Evolutionary conservation across 2,329 filamentous ascomycete species (phyloP).

Genomic region (Ceratocystis eucalypticola): DNA sequence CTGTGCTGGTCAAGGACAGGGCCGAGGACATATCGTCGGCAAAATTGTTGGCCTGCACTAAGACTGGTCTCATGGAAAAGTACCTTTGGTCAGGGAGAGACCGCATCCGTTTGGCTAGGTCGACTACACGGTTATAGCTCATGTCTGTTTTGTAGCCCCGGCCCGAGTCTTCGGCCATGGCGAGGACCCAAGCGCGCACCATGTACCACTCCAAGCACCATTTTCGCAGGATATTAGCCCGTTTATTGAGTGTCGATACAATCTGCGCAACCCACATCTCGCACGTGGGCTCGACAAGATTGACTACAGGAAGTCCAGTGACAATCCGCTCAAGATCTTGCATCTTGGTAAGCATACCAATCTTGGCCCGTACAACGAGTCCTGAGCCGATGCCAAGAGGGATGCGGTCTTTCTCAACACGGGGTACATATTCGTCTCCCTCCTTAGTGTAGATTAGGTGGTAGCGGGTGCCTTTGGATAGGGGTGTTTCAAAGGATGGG

Average conservation of each 20-base stretch:
- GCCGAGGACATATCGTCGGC: slow-evolving; percentile 15
- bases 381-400: slow-evolving; percentile 16
- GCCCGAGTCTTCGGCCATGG: slow-evolving; percentile 12
- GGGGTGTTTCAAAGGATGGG: slow-evolving; percentile 14
- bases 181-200: slow-evolving; percentile 14
- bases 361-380: slow-evolving; percentile 14
- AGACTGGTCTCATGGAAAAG: slow-evolving; percentile 13
- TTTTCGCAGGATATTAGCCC: slow-evolving; percentile 7
- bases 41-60: slow-evolving; percentile 10
- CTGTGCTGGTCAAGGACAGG: slow-evolving; percentile 10
- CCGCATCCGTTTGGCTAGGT: slow-evolving; percentile 15
- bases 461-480: slow-evolving; percentile 18
- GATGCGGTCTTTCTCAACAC: slow-evolving; percentile 17
- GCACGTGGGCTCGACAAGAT: slow-evolving; percentile 13
- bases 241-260: slow-evolving; percentile 10
- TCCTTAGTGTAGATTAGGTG: slow-evolving; percentile 11
- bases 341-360: slow-evolving; percentile 12
- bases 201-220: slow-evolving; percentile 14
- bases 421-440: slow-evolving; percentile 10
- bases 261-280: slow-evolving; percentile 18
- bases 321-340: slow-evolving; percentile 17
- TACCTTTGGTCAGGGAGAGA: slow-evolving; percentile 15
- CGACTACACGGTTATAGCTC: slow-evolving; percentile 16
- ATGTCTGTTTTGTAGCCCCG: slow-evolving; percentile 13
- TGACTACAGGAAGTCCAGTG: slow-evolving; percentile 10